A percentile compares a stretch with the other conserved stretches of the same genome.
These are phyloP conservation scores for Polyplosphaeria fusca DNA, from an alignment of 495 filamentous ascomycete species.

Conservation along the genomic window DNA sequence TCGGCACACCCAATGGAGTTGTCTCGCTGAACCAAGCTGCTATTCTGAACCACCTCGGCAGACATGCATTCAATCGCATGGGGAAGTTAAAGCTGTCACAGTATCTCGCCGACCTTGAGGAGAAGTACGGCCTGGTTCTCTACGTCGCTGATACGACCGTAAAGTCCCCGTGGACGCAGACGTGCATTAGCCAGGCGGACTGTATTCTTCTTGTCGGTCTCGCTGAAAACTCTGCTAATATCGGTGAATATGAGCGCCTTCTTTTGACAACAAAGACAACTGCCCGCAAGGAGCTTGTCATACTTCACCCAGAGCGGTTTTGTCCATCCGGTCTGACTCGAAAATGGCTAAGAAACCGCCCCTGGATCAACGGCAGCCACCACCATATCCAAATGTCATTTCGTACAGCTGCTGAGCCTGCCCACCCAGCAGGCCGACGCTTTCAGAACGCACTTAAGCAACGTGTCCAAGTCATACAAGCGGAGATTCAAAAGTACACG, in stretches of 20 bases:
- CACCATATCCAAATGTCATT: conserved; percentile 97
- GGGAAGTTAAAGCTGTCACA: conserved; percentile 94
- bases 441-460: conserved; percentile 87
- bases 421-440: conserved; percentile 70
- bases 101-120: conserved; percentile 93
- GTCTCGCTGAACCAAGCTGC: conserved; percentile 90
- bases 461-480: conserved; percentile 88
- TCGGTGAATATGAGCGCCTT: conserved; percentile 95
- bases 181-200: conserved; percentile 93
- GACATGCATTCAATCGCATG: conserved; percentile 96
- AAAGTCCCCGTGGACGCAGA: conserved; percentile 96
- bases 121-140: conserved; percentile 91
- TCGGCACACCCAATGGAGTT: conserved; percentile 83
- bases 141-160: conserved; percentile 98
- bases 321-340: conserved; percentile 78
- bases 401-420: conserved; percentile 69
- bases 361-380: conserved; percentile 99
- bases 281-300: conserved; percentile 85
- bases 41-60: conserved; percentile 88
- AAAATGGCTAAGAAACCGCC: conserved; percentile 84
- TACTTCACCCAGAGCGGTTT: conserved; percentile 91
- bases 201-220: conserved; percentile 90
- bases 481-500: conserved; percentile 96
- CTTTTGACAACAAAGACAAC: conserved; percentile 96
- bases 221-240: conserved; percentile 81